Evolutionary conservation across 2,329 filamentous ascomycete species (phyloP).

Genomic region (Dryadomyces quercus-mongolicae): DNA sequence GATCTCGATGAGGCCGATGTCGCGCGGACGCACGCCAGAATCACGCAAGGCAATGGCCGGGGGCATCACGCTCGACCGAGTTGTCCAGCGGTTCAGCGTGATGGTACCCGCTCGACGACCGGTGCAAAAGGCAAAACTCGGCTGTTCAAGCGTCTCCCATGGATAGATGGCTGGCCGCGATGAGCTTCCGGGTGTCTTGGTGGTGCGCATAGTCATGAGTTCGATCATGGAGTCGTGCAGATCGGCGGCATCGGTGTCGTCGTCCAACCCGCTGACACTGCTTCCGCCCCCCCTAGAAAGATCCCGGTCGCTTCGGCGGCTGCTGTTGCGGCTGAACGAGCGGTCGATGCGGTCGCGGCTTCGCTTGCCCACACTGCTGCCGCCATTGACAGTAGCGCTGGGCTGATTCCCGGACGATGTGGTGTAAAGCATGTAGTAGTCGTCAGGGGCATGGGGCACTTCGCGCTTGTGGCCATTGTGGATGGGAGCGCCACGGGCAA

Average conservation of each 20-base stretch:
- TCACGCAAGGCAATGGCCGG: conserved; percentile 46
- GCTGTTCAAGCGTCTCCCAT: conserved; percentile 65
- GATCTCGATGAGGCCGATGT: conserved; percentile 44
- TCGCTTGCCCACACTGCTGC: conserved; percentile 1
- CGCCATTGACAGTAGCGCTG: neutral
- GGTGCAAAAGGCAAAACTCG: conserved; percentile 56
- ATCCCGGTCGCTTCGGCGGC: conserved; percentile 13
- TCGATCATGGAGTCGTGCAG: conserved; percentile 44
- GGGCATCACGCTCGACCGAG: conserved; percentile 42
- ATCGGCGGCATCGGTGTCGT: conserved; percentile 34
- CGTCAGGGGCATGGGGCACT: conserved; percentile 41
- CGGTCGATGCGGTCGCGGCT: conserved; percentile 4
- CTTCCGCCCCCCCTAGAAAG: conserved; percentile 2
- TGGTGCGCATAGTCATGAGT: conserved; percentile 42
- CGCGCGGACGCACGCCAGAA: conserved; percentile 45
- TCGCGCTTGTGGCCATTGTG: conserved; percentile 41
- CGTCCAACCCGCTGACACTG: conserved; percentile 25
- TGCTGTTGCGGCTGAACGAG: neutral
- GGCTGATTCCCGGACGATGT: conserved; percentile 28
- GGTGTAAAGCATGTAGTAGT: conserved; percentile 45
- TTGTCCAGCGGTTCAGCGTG: conserved; percentile 58
- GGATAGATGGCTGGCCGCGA: conserved; percentile 32
- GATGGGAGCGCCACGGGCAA: conserved; percentile 43
- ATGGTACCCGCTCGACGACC: conserved; percentile 57
- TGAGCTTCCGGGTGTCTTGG: conserved; percentile 11